phyloP scores from a whole-genome alignment of 345 rosid species.

The Ceriops zippeliana region DNA sequence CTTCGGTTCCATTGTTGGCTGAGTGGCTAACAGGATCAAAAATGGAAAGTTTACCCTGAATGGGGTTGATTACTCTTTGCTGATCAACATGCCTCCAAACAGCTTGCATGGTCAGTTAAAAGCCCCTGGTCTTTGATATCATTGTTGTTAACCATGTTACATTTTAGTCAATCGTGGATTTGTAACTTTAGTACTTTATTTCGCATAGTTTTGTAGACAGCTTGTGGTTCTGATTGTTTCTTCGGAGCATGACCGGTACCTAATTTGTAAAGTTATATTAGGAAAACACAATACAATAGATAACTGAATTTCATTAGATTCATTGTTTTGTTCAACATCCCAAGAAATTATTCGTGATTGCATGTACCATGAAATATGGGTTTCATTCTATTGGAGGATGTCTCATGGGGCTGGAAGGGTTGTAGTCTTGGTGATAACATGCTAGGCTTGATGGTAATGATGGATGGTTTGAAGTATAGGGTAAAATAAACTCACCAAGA shows the following conservation, averaged over 20 bases:
- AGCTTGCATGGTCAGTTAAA: conserved; percentile 69
- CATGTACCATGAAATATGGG: no score
- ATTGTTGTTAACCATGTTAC: conserved; percentile 1
- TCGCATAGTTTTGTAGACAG: background rate
- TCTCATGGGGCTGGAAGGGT: no score
- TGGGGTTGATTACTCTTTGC: conserved; percentile 64
- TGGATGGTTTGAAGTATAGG: no score
- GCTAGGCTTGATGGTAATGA: no score
- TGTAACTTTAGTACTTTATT: background rate
- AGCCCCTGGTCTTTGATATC: background rate
- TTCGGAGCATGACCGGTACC: no score
- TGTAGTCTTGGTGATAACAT: background rate
- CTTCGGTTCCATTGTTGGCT: conserved; percentile 90
- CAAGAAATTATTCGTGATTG: no score
- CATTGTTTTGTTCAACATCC: background rate
- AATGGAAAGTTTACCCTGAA: conserved; percentile 78
- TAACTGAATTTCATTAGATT: background rate
- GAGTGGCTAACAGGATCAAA: conserved; percentile 85
- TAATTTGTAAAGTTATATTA: no score
- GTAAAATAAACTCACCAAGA: no score
- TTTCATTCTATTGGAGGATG: no score
- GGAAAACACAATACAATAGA: no score
- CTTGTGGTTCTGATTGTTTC: background rate
- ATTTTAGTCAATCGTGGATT: background rate
- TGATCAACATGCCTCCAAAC: conserved; percentile 84